These are phyloP conservation scores for Eucalyptus fibrosa DNA, from an alignment of 345 rosid genomes.

Conservation along the genomic window DNA sequence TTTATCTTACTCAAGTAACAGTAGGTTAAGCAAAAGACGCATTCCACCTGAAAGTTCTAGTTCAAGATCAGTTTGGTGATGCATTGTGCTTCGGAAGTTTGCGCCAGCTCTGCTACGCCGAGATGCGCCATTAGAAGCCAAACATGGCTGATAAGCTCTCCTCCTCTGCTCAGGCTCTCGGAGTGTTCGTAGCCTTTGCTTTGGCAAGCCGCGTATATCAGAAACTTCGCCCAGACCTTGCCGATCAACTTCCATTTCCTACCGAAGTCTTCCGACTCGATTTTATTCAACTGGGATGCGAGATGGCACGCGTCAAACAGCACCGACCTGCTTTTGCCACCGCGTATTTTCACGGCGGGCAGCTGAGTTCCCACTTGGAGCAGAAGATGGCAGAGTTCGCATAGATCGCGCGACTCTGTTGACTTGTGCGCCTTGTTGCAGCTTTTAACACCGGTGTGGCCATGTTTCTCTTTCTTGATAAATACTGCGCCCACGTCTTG, in stretches of 20 bases:
- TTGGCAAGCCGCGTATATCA: background rate
- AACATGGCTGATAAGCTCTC: slow-evolving; percentile 36
- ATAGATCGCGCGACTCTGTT: background rate
- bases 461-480: accelerated
- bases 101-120: slow-evolving; percentile 34
- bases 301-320: slow-evolving; percentile 7
- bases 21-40: background rate
- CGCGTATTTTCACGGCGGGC: background rate
- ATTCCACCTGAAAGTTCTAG: background rate
- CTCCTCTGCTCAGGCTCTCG: slow-evolving; percentile 30
- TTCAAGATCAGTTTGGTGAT: slow-evolving; percentile 9
- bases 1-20: background rate
- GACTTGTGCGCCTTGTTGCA: background rate
- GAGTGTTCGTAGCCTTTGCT: slow-evolving; percentile 17
- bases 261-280: accelerated
- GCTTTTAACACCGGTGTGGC: background rate
- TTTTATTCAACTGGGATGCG: background rate
- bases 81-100: slow-evolving; percentile 16
- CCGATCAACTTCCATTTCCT: background rate
- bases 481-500: background rate
- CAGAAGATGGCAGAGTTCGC: background rate
- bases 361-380: background rate
- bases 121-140: slow-evolving; percentile 48
- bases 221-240: slow-evolving; percentile 3
- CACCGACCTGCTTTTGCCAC: slow-evolving; percentile 11